Percentiles rank a stretch among this genome's conserved stretches.
Evolutionary conservation across 2,329 filamentous ascomycete genomes (phyloP).

Genomic region (Biscogniauxia marginata): DNA sequence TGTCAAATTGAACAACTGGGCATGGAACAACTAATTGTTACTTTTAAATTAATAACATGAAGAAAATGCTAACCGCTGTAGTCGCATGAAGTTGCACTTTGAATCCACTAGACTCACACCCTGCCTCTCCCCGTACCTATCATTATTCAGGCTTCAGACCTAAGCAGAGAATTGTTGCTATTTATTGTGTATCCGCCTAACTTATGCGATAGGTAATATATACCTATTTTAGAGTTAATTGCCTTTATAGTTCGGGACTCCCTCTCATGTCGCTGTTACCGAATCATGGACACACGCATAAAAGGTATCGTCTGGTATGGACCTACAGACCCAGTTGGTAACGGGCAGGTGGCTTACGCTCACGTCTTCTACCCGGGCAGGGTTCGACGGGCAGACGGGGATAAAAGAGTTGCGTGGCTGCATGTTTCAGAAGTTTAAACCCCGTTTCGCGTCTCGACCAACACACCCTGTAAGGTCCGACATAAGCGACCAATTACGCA

Average conservation of each 20-base stretch:
- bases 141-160: not conserved
- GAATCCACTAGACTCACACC: not conserved
- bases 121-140: not conserved
- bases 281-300: too few relatives aligned
- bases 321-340: too few relatives aligned
- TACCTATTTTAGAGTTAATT: not conserved
- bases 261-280: not conserved
- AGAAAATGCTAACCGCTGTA: not conserved
- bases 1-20: too few relatives aligned
- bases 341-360: not conserved
- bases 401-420: constrained; percentile 11
- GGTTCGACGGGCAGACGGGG: not conserved
- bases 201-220: not conserved
- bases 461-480: not conserved
- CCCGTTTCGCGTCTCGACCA: constrained; percentile 5
- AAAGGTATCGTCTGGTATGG: too few relatives aligned
- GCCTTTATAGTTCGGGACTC: not conserved
- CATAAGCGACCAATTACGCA: not conserved
- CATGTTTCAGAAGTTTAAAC: constrained; percentile 22
- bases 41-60: not conserved
- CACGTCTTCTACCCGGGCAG: not conserved
- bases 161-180: not conserved
- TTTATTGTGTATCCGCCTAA: not conserved
- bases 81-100: not conserved
- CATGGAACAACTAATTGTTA: not conserved